A percentile compares a stretch with the other conserved stretches of the same genome.
Conservation (phyloP, 2,329 filamentous ascomycete species). For the Amauroascus verrucosus region DNA sequence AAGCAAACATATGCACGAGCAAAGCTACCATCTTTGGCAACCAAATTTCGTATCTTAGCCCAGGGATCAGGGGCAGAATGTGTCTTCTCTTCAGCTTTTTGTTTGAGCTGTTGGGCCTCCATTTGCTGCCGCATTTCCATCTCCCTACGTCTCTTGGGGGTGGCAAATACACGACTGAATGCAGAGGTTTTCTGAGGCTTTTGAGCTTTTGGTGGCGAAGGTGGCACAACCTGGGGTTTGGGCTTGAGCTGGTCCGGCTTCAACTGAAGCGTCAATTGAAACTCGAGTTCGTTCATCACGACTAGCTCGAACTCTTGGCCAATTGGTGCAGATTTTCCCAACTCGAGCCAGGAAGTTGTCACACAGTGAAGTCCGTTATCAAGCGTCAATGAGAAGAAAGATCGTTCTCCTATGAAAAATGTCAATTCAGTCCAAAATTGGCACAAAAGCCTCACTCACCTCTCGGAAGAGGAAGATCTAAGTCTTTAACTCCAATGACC, state of each 20-base stretch:
- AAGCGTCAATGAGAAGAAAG: constrained; percentile 92
- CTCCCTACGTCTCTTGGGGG: constrained; percentile 94
- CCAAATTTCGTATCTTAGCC: constrained; percentile 76
- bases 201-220: constrained; percentile 52
- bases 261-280: constrained; percentile 92
- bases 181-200: constrained; percentile 69
- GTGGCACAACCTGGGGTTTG: constrained; percentile 32
- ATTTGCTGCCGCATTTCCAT: constrained; percentile 74
- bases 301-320: constrained; percentile 97
- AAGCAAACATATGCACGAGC: constrained; percentile 87
- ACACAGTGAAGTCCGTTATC: constrained; percentile 98
- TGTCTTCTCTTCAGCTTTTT: constrained; percentile 49
- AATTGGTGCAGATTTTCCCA: constrained; percentile 84
- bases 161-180: constrained; percentile 85
- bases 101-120: constrained; percentile 65
- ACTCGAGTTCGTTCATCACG: constrained; percentile 94
- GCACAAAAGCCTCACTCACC: constrained; percentile 49
- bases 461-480: constrained; percentile 81
- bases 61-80: constrained; percentile 54
- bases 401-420: constrained; percentile 58
- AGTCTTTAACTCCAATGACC: constrained; percentile 94
- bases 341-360: constrained; percentile 87
- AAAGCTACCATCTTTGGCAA: constrained; percentile 87
- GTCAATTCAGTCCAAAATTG: constrained; percentile 7
- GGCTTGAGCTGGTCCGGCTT: constrained; percentile 76